Conservation (phyloP, 2,329 filamentous ascomycete genomes). For the Fusarium nematophilum region DNA sequence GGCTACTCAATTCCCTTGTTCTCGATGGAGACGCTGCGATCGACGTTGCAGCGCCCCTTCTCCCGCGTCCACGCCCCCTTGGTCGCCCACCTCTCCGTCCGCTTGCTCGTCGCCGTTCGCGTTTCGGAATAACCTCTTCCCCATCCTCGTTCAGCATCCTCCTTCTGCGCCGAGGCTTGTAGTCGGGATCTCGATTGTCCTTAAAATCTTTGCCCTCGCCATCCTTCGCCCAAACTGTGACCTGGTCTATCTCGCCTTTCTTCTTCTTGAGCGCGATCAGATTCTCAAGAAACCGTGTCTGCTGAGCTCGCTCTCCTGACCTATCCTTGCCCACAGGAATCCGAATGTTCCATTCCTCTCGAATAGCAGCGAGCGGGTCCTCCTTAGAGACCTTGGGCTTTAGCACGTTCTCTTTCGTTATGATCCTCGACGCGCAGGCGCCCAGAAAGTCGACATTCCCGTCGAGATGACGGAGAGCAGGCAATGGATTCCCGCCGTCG, state of each 20-base stretch:
- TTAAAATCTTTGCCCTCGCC: slow-evolving; percentile 55
- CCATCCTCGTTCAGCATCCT: slow-evolving; percentile 43
- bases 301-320: slow-evolving; percentile 59
- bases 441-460: slow-evolving; percentile 77
- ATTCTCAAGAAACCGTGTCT: slow-evolving; percentile 71
- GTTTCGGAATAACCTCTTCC: slow-evolving; percentile 38
- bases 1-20: slow-evolving; percentile 24
- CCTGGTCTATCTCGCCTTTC: slow-evolving; percentile 72
- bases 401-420: slow-evolving; percentile 73
- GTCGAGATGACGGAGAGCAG: slow-evolving; percentile 62
- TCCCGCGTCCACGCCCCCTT: slow-evolving; percentile 32
- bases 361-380: slow-evolving; percentile 53
- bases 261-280: slow-evolving; percentile 73
- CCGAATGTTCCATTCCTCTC: slow-evolving; percentile 56
- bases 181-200: slow-evolving; percentile 56
- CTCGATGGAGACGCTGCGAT: slow-evolving; percentile 12
- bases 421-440: slow-evolving; percentile 76
- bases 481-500: slow-evolving; percentile 60
- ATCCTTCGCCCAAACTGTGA: slow-evolving; percentile 68
- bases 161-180: slow-evolving; percentile 48
- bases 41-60: slow-evolving; percentile 2
- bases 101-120: slow-evolving; percentile 27
- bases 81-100: slow-evolving; percentile 38
- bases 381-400: slow-evolving; percentile 55
- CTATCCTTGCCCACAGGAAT: slow-evolving; percentile 59